These are phyloP conservation scores for Tinospora cordifolia DNA, from an alignment of 164 flowering plant genomes.

Conservation along the genomic window DNA sequence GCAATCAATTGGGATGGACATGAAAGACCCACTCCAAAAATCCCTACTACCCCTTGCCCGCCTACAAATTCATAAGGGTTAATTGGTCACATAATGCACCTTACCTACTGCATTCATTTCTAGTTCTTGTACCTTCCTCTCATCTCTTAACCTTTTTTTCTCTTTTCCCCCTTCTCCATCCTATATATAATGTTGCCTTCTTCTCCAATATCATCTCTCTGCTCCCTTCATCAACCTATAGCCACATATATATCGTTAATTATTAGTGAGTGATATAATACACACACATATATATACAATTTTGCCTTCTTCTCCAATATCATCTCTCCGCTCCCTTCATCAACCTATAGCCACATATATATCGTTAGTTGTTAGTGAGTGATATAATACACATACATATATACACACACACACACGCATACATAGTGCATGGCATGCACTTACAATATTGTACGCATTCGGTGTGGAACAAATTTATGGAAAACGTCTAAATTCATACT, in stretches of 20 bases:
- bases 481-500: too few relatives aligned
- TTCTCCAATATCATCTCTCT: background rate
- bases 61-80: background rate
- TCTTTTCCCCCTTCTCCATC: background rate
- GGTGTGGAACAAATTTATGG: too few relatives aligned
- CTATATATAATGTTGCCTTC: background rate
- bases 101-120: slow-evolving; percentile 12
- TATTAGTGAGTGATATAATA: too few relatives aligned
- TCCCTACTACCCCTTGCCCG: slow-evolving; percentile 10
- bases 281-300: background rate
- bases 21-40: slow-evolving; percentile 19
- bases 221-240: background rate
- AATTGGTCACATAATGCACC: slow-evolving; percentile 8
- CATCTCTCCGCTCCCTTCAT: background rate
- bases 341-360: background rate
- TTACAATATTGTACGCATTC: too few relatives aligned
- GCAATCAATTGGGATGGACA: slow-evolving; percentile 23
- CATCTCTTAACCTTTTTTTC: background rate
- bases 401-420: too few relatives aligned
- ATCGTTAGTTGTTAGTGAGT: too few relatives aligned
- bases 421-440: too few relatives aligned
- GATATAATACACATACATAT: too few relatives aligned
- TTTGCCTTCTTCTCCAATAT: background rate
- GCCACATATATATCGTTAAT: too few relatives aligned
- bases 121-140: too few relatives aligned